Percentiles rank a stretch among this genome's conserved stretches.
Evolutionary conservation across 208 protist species (phyloP).

Genomic region (Leishmania braziliensis): DNA sequence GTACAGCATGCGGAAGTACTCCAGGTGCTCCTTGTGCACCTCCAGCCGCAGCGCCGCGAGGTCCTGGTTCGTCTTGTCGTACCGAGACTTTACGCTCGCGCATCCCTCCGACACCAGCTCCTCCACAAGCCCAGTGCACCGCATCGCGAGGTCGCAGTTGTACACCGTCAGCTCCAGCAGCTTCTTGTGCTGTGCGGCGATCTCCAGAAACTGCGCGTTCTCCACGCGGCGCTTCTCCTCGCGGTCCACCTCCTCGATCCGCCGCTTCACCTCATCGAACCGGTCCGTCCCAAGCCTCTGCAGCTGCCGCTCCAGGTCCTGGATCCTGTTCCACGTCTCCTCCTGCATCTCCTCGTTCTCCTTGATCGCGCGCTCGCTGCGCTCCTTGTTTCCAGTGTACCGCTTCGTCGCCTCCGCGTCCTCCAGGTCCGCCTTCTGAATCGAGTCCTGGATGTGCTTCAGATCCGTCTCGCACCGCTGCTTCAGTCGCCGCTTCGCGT

Average conservation of each 20-base stretch:
- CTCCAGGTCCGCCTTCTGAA: conserved; percentile 81
- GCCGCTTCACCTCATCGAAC: conserved; percentile 86
- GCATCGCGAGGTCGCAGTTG: conserved; percentile 79
- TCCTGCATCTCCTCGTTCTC: conserved; percentile 83
- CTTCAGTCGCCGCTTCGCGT: conserved; percentile 78
- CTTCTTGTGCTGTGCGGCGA: conserved; percentile 82
- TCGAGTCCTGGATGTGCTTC: conserved; percentile 77
- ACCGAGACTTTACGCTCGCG: conserved; percentile 68
- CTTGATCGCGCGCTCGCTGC: conserved; percentile 61
- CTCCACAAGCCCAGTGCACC: conserved; percentile 68
- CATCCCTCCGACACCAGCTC: conserved; percentile 77
- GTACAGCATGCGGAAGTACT: conserved; percentile 76
- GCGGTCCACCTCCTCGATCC: conserved; percentile 83
- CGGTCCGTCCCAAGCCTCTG: conserved; percentile 78
- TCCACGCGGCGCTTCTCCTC: conserved; percentile 85
- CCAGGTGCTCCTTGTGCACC: conserved; percentile 85
- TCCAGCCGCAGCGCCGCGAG: conserved; percentile 66
- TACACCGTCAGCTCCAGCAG: conserved; percentile 82
- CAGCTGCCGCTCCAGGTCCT: conserved; percentile 78
- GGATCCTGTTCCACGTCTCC: conserved; percentile 79
- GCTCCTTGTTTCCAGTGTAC: conserved; percentile 74
- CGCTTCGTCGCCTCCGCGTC: conserved; percentile 80
- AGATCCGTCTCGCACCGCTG: conserved; percentile 76
- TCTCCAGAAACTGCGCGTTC: conserved; percentile 81
- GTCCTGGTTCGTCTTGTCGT: conserved; percentile 78